Base-by-base conservation (phyloP, 352 stramenopile species). In the Pythium grandisporangium region DNA sequence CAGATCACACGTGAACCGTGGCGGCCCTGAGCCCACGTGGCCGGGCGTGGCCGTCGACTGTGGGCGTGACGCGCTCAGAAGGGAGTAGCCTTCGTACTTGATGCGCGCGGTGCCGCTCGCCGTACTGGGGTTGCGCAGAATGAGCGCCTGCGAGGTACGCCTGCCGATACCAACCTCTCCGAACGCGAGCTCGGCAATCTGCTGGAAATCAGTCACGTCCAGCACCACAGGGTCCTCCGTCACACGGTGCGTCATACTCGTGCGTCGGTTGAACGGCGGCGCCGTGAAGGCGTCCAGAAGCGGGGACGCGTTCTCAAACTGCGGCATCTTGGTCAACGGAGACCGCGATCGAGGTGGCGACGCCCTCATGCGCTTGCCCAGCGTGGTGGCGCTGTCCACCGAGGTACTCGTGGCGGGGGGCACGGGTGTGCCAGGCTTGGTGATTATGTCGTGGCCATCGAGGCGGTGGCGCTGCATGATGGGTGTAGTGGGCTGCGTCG, bases 1-100 rank as follows among this genome's bases (percentile, higher is more conserved):
- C 8, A 88, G 25, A 37, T 88, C 75, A 44, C 75, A 88, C 34
- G 77, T 82, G 48, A 88, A 85, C 5, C 75, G 63, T n/a, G n/a
- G n/a, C n/a, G n/a, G n/a, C n/a, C n/a, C n/a, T n/a, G n/a, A n/a
- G n/a, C n/a, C n/a, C n/a, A n/a, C n/a, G 23, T 39, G 14, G 27
- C 47, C 55, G 32, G 49, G 37, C 6, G 57, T 48, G 20, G 44
- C 23, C 16, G 47, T 32, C 1, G 22, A 11, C 39, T 33, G 1
- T 34, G 41, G 46, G 21, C 32, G 37, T 32, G 51, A 54, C 11
- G 34, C 50, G 7, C 27, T 57, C n/a, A 58, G 35, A 14, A 86
- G 53, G 2, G 48, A 16, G 50, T 78, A 83, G 6, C 76, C 73
- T 48, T 86, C 73, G 37, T 83, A 83, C 37, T 85, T 80, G 33